These are phyloP conservation scores for Trichosporon inkin DNA, from an alignment of 1,284 basidiomycete genomes.

Conservation along the genomic window DNA sequence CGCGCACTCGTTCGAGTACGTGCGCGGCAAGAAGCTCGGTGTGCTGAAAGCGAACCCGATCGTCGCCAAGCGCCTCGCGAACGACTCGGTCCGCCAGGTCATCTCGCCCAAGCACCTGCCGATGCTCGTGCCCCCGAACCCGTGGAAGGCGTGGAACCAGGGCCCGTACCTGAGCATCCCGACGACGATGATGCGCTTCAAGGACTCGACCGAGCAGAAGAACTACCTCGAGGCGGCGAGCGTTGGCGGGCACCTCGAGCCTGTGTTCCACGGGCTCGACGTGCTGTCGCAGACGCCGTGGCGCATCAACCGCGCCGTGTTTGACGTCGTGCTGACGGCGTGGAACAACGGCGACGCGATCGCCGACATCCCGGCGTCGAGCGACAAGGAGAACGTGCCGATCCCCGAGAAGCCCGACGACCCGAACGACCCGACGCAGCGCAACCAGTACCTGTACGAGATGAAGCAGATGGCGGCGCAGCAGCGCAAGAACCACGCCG, in stretches of 20 bases:
- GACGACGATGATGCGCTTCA: slow-evolving; percentile 85
- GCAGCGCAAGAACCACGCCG: slow-evolving; percentile 78
- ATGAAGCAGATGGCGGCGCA: slow-evolving; percentile 61
- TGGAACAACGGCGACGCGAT: slow-evolving; percentile 81
- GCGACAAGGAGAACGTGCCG: slow-evolving; percentile 31
- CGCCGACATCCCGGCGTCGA: slow-evolving; percentile 69
- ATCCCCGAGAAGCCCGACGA: slow-evolving; percentile 61
- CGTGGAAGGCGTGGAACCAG: slow-evolving; percentile 73
- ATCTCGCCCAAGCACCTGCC: slow-evolving; percentile 91
- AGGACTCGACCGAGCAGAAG: slow-evolving; percentile 82
- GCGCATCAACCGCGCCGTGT: slow-evolving; percentile 75
- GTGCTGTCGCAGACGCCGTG: slow-evolving; percentile 88
- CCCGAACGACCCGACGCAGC: slow-evolving; percentile 64
- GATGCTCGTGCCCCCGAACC: slow-evolving; percentile 88
- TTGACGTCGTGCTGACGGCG: slow-evolving; percentile 65
- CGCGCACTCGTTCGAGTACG: slow-evolving; percentile 86
- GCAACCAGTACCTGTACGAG: slow-evolving; percentile 60
- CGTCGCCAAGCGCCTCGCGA: slow-evolving; percentile 72
- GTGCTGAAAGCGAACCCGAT: slow-evolving; percentile 82
- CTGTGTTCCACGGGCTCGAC: slow-evolving; percentile 83
- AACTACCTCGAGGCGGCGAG: slow-evolving; percentile 76
- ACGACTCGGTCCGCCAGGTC: slow-evolving; percentile 69
- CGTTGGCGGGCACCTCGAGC: slow-evolving; percentile 69
- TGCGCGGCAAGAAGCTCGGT: slow-evolving; percentile 86
- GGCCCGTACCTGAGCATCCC: slow-evolving; percentile 72